phyloP scores from a whole-genome alignment of 164 flowering plant genomes.

The Piper longum region DNA sequence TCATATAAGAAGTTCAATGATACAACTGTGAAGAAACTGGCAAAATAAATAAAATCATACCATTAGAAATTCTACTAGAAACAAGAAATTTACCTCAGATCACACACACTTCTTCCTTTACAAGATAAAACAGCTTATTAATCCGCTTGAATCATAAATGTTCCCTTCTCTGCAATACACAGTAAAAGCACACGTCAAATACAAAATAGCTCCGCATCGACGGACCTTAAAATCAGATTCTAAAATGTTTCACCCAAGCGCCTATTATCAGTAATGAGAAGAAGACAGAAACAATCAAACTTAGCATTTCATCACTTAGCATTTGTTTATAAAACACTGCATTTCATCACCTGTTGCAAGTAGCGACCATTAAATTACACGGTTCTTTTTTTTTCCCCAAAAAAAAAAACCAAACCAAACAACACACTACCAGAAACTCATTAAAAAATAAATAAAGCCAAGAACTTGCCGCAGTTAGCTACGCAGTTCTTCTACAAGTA shows the following conservation, averaged over 20 bases:
- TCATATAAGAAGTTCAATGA: too few relatives aligned
- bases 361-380: neutral
- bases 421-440: neutral
- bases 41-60: too few relatives aligned
- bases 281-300: too few relatives aligned
- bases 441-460: too few relatives aligned
- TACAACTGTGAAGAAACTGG: too few relatives aligned
- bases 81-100: too few relatives aligned
- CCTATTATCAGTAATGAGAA: too few relatives aligned
- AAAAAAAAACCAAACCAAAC: neutral
- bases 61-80: too few relatives aligned
- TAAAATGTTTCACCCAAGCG: neutral
- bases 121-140: neutral
- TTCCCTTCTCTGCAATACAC: neutral
- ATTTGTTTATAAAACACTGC: neutral
- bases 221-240: neutral
- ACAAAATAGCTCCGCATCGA: neutral
- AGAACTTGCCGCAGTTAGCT: too few relatives aligned
- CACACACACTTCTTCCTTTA: too few relatives aligned
- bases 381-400: neutral
- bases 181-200: neutral
- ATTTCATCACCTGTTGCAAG: neutral
- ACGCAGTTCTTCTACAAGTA: too few relatives aligned
- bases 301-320: too few relatives aligned
- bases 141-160: neutral